Evolutionary conservation across 139 green algal species (phyloP).

Genomic region (Closterium sp.): DNA sequence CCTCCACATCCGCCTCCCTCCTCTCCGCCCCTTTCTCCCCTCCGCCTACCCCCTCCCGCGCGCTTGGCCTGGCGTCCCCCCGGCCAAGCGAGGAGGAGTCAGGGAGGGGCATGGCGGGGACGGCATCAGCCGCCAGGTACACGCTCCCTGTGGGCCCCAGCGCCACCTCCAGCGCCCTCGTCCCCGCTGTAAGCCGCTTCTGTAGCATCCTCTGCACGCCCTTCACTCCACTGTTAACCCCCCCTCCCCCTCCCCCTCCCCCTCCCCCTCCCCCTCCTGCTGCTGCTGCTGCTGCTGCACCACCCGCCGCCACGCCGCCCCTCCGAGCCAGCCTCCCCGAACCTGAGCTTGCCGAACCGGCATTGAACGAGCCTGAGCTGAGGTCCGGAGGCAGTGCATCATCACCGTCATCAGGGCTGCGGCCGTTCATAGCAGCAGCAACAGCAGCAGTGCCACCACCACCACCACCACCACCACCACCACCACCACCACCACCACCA

Average conservation of each 20-base stretch:
- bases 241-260: background rate
- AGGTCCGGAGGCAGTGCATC: background rate
- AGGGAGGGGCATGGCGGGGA: background rate
- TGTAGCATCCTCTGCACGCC: background rate
- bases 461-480: too few species aligned
- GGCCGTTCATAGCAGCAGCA: background rate
- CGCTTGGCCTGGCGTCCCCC: background rate
- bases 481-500: too few species aligned
- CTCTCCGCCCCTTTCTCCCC: background rate
- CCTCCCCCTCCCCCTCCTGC: background rate
- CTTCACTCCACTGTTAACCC: background rate
- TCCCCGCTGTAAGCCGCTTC: background rate
- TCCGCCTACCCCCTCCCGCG: background rate
- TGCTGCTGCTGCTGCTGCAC: background rate
- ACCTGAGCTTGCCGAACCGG: background rate
- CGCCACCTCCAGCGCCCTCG: background rate
- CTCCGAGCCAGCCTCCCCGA: background rate
- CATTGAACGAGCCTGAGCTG: background rate
- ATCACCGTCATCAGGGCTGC: background rate
- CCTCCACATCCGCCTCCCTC: background rate
- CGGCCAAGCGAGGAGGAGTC: background rate
- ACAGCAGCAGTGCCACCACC: background rate
- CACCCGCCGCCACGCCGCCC: background rate
- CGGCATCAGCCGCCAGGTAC: background rate
- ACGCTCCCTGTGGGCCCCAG: background rate